Base-by-base conservation (phyloP, 2,329 filamentous ascomycete species). In the Dactylella cylindrospora region DNA sequence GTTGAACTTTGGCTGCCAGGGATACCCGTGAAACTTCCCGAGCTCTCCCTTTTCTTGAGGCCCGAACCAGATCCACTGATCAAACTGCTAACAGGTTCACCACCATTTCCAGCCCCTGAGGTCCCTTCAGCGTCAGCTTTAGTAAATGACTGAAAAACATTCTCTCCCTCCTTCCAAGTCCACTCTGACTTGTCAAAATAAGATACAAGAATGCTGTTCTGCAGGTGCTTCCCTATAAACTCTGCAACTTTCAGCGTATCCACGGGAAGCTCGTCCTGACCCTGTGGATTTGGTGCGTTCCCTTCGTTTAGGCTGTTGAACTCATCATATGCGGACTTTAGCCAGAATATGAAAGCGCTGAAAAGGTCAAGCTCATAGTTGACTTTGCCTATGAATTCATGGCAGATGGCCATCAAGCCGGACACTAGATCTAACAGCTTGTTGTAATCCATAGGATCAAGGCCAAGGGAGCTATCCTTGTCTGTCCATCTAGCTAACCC, bases 401-500 rank as follows among this genome's bases (percentile, higher is more conserved):
- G 68, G 19, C 62, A 64, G 13, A 66, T 65, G 19, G 68, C 64
- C 45, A 64, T 69, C 9, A 70, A 60, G 2, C 65, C 67, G 12
- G 67, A 66, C 44, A 69, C 67, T 22, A 68, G 47, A 32, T 70
- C 68, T 19, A 70, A 44, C 36, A 68, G 66, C 36, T 67, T 67
- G 31, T 67, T 68, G 33, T 69, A 70, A 40, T 70, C 68, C 25
- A 69, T 60, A 12, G 68, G 67, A 32, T 70, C 68, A 12, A 70
- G 55, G 6, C 68, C 68, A 39, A 70, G 61, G 13, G 68, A 67
- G 35, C 66, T 68, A 23, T 68, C 68, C 50, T 67, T 67, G 44
- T 70, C 68, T 46, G 68, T 70, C 68, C 68, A 95, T 61, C 82
- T 83, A 2, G 90, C 89, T 9, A 97, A 81, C 0, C 93, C 91